phyloP scores from a whole-genome alignment of 352 stramenopile species.

The Phytopythium helicoides region DNA sequence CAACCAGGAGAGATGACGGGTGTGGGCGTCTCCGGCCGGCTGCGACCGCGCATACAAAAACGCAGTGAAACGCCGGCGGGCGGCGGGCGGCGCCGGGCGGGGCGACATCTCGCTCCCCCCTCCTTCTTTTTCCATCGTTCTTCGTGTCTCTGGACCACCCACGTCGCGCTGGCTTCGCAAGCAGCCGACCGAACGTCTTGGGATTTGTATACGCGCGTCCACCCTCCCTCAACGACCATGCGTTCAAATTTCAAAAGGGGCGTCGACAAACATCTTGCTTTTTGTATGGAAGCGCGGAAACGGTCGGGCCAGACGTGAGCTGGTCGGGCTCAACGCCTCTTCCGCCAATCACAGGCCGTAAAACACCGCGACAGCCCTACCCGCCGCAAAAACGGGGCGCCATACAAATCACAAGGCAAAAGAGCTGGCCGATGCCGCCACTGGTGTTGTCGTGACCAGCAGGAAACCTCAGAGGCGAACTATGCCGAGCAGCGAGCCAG shows the following conservation, averaged over 20 bases:
- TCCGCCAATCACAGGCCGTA: too few relatives aligned
- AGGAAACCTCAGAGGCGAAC: too few relatives aligned
- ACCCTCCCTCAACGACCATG: conserved; percentile 12
- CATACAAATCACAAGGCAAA: conserved; percentile 9
- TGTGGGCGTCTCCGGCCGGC: not conserved
- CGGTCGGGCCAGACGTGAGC: conserved; percentile 3
- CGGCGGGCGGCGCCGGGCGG: conserved; percentile 8
- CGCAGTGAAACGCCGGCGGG: not conserved
- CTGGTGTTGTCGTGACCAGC: not conserved
- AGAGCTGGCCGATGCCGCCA: not conserved
- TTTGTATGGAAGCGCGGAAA: conserved; percentile 19
- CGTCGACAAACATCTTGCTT: conserved; percentile 22
- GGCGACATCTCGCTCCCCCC: conserved; percentile 27
- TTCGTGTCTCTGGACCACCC: conserved; percentile 35
- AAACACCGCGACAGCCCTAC: too few relatives aligned
- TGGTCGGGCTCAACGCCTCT: not conserved
- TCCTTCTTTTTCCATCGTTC: conserved; percentile 17
- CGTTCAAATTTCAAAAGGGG: conserved; percentile 33
- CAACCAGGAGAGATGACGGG: conserved; percentile 33
- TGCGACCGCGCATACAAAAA: not conserved
- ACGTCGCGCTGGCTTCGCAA: conserved; percentile 6
- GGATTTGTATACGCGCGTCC: conserved; percentile 20
- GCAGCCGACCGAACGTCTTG: conserved; percentile 8
- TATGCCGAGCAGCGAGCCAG: not conserved
- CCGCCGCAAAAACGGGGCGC: too few relatives aligned